phyloP scores from a whole-genome alignment of 306 rosid genomes.

The Cicer bijugum region DNA sequence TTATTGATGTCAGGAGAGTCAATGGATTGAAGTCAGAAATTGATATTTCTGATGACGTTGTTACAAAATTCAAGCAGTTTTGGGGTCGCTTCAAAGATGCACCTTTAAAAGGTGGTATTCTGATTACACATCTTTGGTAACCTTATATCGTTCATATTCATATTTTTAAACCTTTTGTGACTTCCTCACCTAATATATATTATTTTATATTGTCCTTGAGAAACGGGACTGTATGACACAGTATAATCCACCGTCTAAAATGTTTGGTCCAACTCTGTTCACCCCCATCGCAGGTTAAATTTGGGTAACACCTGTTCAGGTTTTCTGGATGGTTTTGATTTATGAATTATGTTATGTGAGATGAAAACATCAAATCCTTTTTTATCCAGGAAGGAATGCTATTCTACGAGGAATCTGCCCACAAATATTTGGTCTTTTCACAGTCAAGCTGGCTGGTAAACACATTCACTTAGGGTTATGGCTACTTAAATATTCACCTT shows the following conservation, averaged over 20 bases:
- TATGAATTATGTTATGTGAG: constrained; percentile 42
- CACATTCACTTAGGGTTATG: constrained; percentile 33
- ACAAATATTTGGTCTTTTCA: constrained; percentile 90
- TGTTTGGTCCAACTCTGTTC: constrained; percentile 23
- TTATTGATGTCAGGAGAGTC: constrained; percentile 67
- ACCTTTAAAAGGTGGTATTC: constrained; percentile 81
- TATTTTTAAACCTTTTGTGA: constrained; percentile 6
- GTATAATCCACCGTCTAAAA: constrained; percentile 18
- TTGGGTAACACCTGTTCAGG: constrained; percentile 16
- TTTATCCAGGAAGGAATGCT: constrained; percentile 87
- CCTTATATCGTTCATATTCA: constrained; percentile 31
- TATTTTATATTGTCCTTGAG: constrained; percentile 28
- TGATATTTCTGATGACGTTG: constrained; percentile 66
- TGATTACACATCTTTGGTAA: constrained; percentile 22
- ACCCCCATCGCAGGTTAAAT: not conserved
- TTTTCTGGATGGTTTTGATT: constrained; percentile 40
- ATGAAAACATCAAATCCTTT: constrained; percentile 36
- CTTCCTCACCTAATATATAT: constrained; percentile 30
- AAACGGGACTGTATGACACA: constrained; percentile 21
- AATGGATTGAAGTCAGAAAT: constrained; percentile 82
- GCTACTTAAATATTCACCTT: constrained; percentile 18
- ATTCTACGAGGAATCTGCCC: constrained; percentile 92
- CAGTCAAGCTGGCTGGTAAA: constrained; percentile 94
- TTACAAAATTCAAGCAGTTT: constrained; percentile 68
- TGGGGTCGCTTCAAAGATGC: constrained; percentile 72